phyloP scores from a whole-genome alignment of 1,139 yeast genomes.

The Pichia terricola region DNA sequence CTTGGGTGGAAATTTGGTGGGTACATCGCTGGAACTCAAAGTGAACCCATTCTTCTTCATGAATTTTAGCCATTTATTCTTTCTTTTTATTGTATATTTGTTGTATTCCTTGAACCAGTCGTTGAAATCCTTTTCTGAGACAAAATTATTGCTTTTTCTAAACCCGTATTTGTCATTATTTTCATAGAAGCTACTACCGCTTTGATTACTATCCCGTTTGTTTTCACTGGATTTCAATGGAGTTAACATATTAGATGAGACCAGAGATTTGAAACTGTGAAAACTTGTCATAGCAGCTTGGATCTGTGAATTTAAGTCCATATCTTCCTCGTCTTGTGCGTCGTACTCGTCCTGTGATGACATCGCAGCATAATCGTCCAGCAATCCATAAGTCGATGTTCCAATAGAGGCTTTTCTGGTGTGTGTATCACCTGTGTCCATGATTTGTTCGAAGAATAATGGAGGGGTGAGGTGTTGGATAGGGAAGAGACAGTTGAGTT shows the following conservation, averaged over 20 bases:
- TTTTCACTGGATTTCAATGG: conserved; percentile 1
- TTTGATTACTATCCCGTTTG: conserved; percentile 24
- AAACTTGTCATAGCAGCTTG: not conserved
- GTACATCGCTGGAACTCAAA: conserved; percentile 10
- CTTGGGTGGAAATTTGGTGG: conserved; percentile 66
- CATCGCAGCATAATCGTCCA: not conserved
- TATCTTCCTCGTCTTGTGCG: not conserved
- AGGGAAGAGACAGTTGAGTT: too few species aligned
- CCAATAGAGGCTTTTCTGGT: too few species aligned
- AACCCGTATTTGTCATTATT: conserved; percentile 71
- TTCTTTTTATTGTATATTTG: conserved; percentile 51
- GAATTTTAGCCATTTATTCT: conserved; percentile 64
- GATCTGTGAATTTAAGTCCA: not conserved
- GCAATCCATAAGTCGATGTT: too few species aligned
- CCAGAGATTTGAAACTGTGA: too few species aligned
- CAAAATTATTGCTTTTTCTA: conserved; percentile 48
- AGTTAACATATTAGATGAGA: not conserved
- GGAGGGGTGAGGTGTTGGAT: too few species aligned
- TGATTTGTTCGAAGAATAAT: too few species aligned
- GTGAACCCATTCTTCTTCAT: conserved; percentile 53
- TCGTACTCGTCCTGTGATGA: not conserved
- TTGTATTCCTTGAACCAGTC: conserved; percentile 65
- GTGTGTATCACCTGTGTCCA: too few species aligned
- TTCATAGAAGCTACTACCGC: conserved; percentile 17
- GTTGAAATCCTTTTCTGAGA: conserved; percentile 52